Percentiles rank a stretch among this genome's conserved stretches.
Evolutionary conservation across 441 rosid species (phyloP).

Genomic region (Aleurites moluccanus): DNA sequence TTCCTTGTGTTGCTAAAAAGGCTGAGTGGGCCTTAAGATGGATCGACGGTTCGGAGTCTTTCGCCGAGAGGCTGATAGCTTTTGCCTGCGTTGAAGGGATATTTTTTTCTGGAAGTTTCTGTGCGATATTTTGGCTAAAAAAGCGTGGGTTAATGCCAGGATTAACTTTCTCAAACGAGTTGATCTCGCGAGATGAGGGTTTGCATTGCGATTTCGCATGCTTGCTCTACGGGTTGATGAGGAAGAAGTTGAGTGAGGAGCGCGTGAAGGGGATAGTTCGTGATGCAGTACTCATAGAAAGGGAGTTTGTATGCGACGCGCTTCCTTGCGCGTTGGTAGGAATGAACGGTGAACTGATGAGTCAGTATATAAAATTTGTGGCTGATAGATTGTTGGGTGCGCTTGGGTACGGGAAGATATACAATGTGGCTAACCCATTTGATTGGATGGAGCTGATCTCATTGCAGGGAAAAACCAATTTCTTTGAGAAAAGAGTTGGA

Average conservation of each 20-base stretch:
- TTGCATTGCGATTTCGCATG: slow-evolving; percentile 41
- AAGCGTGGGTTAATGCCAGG: slow-evolving; percentile 40
- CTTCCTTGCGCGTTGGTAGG: slow-evolving; percentile 54
- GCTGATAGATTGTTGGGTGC: slow-evolving; percentile 47
- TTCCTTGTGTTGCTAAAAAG: slow-evolving; percentile 38
- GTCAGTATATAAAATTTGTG: slow-evolving; percentile 55
- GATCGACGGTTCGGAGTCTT: slow-evolving; percentile 32
- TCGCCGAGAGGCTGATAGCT: slow-evolving; percentile 35
- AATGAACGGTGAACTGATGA: slow-evolving; percentile 48
- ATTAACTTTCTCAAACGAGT: slow-evolving; percentile 36
- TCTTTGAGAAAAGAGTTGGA: slow-evolving; percentile 53
- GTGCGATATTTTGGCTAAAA: slow-evolving; percentile 37
- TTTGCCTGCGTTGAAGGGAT: slow-evolving; percentile 41
- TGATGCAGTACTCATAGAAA: slow-evolving; percentile 52
- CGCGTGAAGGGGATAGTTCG: slow-evolving; percentile 33
- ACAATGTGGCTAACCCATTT: slow-evolving; percentile 38
- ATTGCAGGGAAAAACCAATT: slow-evolving; percentile 55
- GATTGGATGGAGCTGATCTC: slow-evolving; percentile 62
- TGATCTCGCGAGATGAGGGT: slow-evolving; percentile 40
- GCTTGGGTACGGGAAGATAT: slow-evolving; percentile 43
- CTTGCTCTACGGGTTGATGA: slow-evolving; percentile 29
- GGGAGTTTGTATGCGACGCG: slow-evolving; percentile 54
- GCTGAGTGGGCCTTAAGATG: slow-evolving; percentile 37
- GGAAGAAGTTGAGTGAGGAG: slow-evolving; percentile 33
- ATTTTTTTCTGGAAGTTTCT: slow-evolving; percentile 40